phyloP scores from a whole-genome alignment of 352 stramenopile species.

The Pythium folliculosum region DNA sequence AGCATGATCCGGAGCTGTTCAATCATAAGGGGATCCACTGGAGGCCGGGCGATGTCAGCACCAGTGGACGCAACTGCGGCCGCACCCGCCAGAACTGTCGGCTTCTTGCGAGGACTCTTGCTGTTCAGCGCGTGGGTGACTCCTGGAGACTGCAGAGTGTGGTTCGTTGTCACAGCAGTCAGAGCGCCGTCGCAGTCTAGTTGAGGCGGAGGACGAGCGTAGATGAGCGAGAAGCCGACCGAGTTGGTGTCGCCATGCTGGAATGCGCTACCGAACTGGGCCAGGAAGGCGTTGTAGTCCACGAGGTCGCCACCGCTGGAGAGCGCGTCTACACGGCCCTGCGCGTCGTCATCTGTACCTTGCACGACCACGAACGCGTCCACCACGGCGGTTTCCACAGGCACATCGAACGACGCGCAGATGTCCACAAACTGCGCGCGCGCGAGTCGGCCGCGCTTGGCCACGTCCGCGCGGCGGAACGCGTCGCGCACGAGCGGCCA shows the following conservation, averaged over 20 bases:
- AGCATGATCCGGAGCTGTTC: conserved; percentile 68
- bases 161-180: conserved; percentile 24
- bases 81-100: conserved; percentile 3
- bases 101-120: conserved; percentile 21
- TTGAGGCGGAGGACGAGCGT: conserved; percentile 10
- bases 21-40: conserved; percentile 41
- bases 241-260: conserved; percentile 67
- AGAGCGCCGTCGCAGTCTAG: neutral
- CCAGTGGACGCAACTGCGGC: neutral
- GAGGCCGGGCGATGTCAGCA: neutral
- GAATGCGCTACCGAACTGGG: conserved; percentile 62
- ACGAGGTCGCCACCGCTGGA: conserved; percentile 31
- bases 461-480: conserved; percentile 42
- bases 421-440: conserved; percentile 47
- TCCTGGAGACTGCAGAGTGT: conserved; percentile 56
- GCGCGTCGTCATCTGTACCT: conserved; percentile 11
- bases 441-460: conserved; percentile 37
- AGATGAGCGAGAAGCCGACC: conserved; percentile 60
- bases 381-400: conserved; percentile 36
- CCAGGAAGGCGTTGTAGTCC: conserved; percentile 69
- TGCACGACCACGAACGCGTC: conserved; percentile 42
- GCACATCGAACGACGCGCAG: conserved; percentile 37
- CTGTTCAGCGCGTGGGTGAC: conserved; percentile 39
- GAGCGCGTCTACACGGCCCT: neutral
- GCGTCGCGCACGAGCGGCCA: conserved; percentile 60